A percentile compares a stretch with the other conserved stretches of the same genome.
Evolutionary conservation across 345 rosid species (phyloP).

Genomic region (Rhizophora mangle): DNA sequence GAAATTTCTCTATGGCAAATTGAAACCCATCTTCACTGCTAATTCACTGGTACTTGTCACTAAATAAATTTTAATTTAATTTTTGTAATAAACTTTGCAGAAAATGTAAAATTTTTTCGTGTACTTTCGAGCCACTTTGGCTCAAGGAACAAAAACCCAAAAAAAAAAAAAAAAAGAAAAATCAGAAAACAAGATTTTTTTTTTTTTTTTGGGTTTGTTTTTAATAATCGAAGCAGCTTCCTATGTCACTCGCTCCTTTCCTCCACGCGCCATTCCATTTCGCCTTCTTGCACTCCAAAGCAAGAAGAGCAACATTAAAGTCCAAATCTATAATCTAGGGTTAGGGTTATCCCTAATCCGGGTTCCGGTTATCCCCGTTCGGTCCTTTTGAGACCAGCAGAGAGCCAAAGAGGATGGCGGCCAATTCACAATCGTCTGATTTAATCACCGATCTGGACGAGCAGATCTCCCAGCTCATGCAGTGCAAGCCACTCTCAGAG

Average conservation of each 20-base stretch:
- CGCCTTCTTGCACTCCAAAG: slow-evolving; percentile 25
- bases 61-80: no score
- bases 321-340: slow-evolving; percentile 27
- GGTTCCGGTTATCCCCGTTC: slow-evolving; percentile 18
- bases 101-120: no score
- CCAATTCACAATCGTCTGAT: slow-evolving; percentile 58
- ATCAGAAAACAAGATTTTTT: no score
- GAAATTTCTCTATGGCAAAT: no score
- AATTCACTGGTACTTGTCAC: no score
- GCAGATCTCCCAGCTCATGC: slow-evolving; percentile 57
- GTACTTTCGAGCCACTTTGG: no score
- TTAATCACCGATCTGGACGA: slow-evolving; percentile 58
- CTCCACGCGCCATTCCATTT: slow-evolving; percentile 35
- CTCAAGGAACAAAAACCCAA: neutral
- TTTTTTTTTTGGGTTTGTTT: no score
- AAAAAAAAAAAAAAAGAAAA: neutral
- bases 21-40: no score
- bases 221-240: neutral
- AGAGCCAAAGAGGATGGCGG: slow-evolving; percentile 50
- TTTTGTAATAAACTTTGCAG: no score
- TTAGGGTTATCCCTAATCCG: slow-evolving; percentile 59
- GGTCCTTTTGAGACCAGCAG: slow-evolving; percentile 12
- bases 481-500: slow-evolving; percentile 62
- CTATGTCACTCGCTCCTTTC: slow-evolving; percentile 20
- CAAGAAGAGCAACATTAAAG: neutral